phyloP scores from a whole-genome alignment of 352 stramenopile species.

The Phytopythium ostracodes region DNA sequence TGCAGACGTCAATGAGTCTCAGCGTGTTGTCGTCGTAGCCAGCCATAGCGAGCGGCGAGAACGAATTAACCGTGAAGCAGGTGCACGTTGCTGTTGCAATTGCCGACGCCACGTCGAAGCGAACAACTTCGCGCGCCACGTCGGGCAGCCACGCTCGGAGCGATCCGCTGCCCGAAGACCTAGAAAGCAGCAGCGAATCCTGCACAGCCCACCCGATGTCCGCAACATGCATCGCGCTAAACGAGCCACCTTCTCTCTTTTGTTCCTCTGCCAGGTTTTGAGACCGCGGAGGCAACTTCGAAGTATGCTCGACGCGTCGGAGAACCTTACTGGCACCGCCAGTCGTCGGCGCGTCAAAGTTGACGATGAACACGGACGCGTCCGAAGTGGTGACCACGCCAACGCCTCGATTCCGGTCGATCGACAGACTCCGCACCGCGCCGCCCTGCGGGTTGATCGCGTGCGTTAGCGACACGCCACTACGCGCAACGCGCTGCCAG shows the following conservation, averaged over 20 bases:
- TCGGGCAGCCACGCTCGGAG: conserved; percentile 46
- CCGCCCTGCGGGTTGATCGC: conserved; percentile 21
- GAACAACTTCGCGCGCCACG: conserved; percentile 31
- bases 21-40: conserved; percentile 47
- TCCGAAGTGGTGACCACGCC: conserved; percentile 28
- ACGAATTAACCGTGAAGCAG: conserved; percentile 33
- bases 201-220: conserved; percentile 23
- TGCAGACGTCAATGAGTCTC: conserved; percentile 44
- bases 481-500: conserved; percentile 33
- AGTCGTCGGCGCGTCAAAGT: conserved; percentile 12
- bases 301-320: neutral
- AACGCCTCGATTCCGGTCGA: conserved; percentile 37
- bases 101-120: conserved; percentile 23
- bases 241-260: neutral
- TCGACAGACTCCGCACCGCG: conserved; percentile 26
- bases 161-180: conserved; percentile 12
- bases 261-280: no score
- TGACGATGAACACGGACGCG: conserved; percentile 19
- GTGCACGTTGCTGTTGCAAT: conserved; percentile 13
- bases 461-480: conserved; percentile 29
- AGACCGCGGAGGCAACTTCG: neutral
- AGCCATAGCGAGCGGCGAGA: conserved; percentile 28
- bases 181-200: conserved; percentile 31
- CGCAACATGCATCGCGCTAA: neutral
- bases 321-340: neutral